Conservation (phyloP, 805 yeast species). For the Kuraishia ogatae region DNA sequence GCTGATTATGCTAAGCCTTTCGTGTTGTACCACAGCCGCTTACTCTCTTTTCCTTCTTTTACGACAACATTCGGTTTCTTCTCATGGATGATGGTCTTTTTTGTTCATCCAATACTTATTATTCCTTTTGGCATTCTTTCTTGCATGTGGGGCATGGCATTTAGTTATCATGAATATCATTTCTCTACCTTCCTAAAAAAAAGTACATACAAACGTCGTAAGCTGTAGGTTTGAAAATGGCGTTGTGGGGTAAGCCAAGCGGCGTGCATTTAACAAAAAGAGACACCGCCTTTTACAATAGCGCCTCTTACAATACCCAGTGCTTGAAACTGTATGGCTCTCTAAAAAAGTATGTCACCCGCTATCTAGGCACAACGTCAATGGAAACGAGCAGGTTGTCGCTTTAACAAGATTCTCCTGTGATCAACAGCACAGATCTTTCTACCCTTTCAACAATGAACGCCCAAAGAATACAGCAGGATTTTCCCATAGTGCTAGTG, state of each 20-base stretch:
- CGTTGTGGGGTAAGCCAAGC: background rate
- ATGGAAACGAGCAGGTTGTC: no score
- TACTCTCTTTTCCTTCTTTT: background rate
- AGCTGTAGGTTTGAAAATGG: background rate
- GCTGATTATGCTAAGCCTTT: background rate
- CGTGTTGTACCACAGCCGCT: background rate
- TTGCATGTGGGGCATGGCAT: background rate
- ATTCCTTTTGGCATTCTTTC: background rate
- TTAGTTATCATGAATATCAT: background rate
- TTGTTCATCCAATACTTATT: background rate
- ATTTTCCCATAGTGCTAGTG: conserved; percentile 33
- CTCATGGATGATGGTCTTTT: background rate
- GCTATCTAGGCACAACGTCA: background rate
- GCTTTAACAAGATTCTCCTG: no score
- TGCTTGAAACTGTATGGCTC: background rate
- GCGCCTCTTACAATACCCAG: background rate
- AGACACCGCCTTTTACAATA: background rate
- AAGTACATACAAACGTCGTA: no score
- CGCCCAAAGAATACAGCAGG: conserved; percentile 11
- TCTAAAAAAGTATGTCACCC: background rate
- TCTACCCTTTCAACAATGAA: conserved; percentile 4
- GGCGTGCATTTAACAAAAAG: background rate
- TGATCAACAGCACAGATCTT: background rate
- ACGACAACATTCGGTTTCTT: background rate
- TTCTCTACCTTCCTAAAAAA: background rate